Percentiles rank a stretch among this genome's conserved stretches.
Conservation (phyloP, 2,329 filamentous ascomycete species). For the Magnaporthiopsis incrustans region DNA sequence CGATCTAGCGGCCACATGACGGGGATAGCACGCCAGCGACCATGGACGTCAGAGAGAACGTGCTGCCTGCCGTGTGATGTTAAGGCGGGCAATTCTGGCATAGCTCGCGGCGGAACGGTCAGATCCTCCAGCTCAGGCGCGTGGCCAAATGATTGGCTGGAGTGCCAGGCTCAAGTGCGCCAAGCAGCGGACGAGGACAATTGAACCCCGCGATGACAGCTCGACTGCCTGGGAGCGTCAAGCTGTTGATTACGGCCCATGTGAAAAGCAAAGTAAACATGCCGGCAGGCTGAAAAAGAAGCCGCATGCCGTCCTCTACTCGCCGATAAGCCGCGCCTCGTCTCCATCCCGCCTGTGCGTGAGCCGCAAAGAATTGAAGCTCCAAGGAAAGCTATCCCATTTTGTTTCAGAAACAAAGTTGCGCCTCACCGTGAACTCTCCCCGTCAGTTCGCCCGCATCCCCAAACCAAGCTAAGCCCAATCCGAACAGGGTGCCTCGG, state of each 20-base stretch:
- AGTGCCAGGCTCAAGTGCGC: no score
- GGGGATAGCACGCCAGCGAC: no score
- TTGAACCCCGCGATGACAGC: neutral
- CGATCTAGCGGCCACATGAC: neutral
- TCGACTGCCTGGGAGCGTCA: neutral
- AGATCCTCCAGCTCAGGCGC: neutral
- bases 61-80: neutral
- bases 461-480: neutral
- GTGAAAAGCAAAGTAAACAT: neutral
- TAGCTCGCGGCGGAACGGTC: neutral
- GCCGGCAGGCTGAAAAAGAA: neutral
- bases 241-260: neutral
- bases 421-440: neutral
- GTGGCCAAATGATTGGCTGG: neutral
- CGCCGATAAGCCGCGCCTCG: neutral
- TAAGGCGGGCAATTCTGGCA: neutral
- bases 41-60: no score
- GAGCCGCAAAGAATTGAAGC: neutral
- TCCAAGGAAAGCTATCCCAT: no score
- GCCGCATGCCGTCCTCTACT: no score
- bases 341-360: neutral
- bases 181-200: neutral
- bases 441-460: no score
- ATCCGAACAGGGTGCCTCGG: neutral
- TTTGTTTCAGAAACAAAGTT: neutral